A percentile compares a stretch with the other conserved stretches of the same genome.
Evolutionary conservation across 1,284 basidiomycete genomes (phyloP).

Genomic region (Tilletia walkeri): DNA sequence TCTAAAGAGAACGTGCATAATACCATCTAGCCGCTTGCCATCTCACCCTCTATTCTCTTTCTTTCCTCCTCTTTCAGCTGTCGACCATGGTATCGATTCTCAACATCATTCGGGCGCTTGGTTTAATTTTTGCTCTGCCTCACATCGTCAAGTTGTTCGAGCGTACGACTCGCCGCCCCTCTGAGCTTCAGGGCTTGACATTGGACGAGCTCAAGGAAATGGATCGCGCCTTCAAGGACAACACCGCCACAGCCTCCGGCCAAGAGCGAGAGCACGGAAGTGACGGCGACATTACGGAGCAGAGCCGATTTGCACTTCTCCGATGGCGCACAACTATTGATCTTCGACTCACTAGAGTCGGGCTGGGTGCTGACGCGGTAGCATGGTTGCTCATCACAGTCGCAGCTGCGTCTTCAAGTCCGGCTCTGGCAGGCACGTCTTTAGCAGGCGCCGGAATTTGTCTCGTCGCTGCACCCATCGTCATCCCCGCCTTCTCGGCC

Average conservation of each 20-base stretch:
- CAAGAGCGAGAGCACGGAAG: neutral
- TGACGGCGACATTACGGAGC: neutral
- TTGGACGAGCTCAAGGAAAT: neutral
- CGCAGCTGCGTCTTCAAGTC: neutral
- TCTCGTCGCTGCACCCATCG: neutral
- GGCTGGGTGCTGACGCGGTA: neutral
- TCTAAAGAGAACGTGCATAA: neutral
- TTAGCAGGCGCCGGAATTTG: neutral
- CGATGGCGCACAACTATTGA: neutral
- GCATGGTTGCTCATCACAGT: neutral
- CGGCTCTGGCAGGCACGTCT: neutral
- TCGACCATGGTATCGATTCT: neutral
- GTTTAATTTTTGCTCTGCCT: neutral
- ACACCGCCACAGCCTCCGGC: neutral
- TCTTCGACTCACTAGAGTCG: neutral
- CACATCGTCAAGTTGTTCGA: constrained; percentile 4
- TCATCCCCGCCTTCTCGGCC: neutral
- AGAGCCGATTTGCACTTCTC: neutral
- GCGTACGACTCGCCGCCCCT: neutral
- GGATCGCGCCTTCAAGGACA: constrained; percentile 1
- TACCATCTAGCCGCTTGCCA: neutral
- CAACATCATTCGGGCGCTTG: constrained; percentile 1
- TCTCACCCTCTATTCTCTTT: neutral
- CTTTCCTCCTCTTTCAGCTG: neutral
- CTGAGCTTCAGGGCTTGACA: neutral